Evolutionary conservation across 768 basidiomycete genomes (phyloP), one percentile per base, ranked within the genome.

Genomic region (Aureoboletus auriporus): DNA sequence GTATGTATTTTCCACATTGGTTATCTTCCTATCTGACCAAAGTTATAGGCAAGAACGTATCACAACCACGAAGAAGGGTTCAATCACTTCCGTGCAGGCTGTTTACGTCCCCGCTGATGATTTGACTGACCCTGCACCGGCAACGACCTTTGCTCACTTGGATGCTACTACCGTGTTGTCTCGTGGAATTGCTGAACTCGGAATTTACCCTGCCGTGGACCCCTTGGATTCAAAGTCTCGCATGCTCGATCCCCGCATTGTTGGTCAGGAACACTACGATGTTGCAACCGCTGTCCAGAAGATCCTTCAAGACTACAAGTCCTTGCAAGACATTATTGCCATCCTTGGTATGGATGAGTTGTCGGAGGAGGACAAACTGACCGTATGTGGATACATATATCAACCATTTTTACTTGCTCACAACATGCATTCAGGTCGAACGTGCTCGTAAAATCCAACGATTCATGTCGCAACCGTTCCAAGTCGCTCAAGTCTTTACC

Each of bases 391-490:
- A 40, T n/a, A 29, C 27, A 28, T 37, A 5, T 23, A 5, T 34
- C 7, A 42, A 44, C 28, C 39, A 16, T 42, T 5, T n/a, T 28
- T 40, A 43, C 35, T 17, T 34, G 31, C 14, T 61, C 42, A 58
- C 17, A 12, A 27, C 4, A 6, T 44, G n/a, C 5, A 60, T 41
- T 8, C 50, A 88, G 86, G 93, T 96, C 75, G 90, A 94, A 76
- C 93, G 93, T 72, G 94, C 93, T 55, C 91, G 93, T 71, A 96
- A 96, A 79, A 93, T 97, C 65, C 93, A 92, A 70, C 89, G 93
- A 78, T 97, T 98, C 90, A 98, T 99, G 96, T 97, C 93, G 59
- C 94, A 99, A 76, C 96, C 96, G 55, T 99, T 99, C 93, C 89
- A 91, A 69, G 95, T 97, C 69, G 96, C 94, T 49, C 93, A 97